A percentile compares a stretch with the other conserved stretches of the same genome.
Evolutionary conservation across 768 basidiomycete species (phyloP).

Genomic region (Pisolithus tinctorius): DNA sequence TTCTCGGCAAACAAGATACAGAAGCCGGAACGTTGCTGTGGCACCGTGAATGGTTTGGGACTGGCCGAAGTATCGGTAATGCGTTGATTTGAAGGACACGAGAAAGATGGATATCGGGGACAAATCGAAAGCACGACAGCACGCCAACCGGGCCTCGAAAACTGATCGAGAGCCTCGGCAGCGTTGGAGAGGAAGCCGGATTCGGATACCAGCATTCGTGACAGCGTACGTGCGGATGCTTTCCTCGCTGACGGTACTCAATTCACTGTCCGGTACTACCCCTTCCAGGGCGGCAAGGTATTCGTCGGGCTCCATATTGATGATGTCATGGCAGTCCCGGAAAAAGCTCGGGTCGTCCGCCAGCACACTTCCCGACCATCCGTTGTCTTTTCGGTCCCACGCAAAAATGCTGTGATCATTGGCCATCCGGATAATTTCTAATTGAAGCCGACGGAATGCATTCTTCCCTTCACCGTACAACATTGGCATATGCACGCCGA

Average conservation of each 20-base stretch:
- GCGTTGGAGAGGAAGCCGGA: neutral
- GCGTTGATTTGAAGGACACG: neutral
- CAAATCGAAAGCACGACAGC: neutral
- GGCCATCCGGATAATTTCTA: constrained; percentile 3
- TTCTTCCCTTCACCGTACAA: constrained; percentile 13
- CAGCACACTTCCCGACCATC: neutral
- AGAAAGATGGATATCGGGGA: neutral
- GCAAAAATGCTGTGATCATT: constrained; percentile 2
- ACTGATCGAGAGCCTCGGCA: neutral
- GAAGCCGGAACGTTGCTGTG: neutral
- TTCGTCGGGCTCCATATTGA: neutral
- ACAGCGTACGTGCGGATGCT: neutral
- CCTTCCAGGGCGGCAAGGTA: neutral
- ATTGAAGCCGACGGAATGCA: constrained; percentile 5
- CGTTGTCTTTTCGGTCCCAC: neutral
- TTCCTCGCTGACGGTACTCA: neutral
- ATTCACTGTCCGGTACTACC: neutral
- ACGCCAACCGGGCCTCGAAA: neutral
- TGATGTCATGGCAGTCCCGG: neutral
- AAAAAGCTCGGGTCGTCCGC: neutral
- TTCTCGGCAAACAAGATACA: neutral
- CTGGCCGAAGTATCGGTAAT: neutral
- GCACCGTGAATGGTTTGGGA: neutral
- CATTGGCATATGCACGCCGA: constrained; percentile 9
- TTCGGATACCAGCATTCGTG: neutral